phyloP scores from a whole-genome alignment of 2,329 filamentous ascomycete genomes.

The Cryphonectria nitschkei region DNA sequence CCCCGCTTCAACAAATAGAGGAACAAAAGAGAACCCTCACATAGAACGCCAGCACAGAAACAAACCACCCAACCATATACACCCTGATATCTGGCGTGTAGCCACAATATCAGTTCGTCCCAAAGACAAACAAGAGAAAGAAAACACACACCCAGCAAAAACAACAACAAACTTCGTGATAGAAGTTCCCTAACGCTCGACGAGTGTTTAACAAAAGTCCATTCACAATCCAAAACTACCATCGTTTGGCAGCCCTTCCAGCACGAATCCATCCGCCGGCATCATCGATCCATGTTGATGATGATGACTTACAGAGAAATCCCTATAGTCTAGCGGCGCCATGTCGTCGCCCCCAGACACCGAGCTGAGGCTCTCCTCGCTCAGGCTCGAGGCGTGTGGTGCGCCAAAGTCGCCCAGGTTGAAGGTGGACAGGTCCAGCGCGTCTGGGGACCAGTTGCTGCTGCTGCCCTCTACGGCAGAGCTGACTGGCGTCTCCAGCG shows the following conservation, averaged over 20 bases:
- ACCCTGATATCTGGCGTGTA: background rate
- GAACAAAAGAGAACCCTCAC: background rate
- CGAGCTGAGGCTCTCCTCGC: constrained; percentile 62
- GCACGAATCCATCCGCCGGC: constrained; percentile 32
- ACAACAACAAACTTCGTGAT: background rate
- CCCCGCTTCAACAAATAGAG: background rate
- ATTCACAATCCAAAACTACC: constrained; percentile 43
- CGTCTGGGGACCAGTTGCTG: constrained; percentile 57
- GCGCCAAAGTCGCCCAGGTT: constrained; percentile 53
- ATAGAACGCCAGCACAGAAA: background rate
- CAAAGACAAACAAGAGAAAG: background rate
- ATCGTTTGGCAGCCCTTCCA: constrained; percentile 47
- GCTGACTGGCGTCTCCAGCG: constrained; percentile 47
- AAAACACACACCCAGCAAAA: background rate
- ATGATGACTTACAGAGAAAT: constrained; percentile 18
- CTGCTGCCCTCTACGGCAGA: constrained; percentile 33
- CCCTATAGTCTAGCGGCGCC: constrained; percentile 48
- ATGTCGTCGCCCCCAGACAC: constrained; percentile 49
- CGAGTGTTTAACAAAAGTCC: constrained; percentile 9
- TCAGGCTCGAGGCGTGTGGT: constrained; percentile 52
- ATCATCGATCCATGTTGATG: constrained; percentile 17
- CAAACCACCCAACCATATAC: background rate
- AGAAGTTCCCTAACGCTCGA: background rate
- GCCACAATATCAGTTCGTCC: background rate
- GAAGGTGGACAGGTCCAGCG: constrained; percentile 58